Evolutionary conservation across 805 yeast genomes (phyloP).

Genomic region (Geotrichum ghanense): DNA sequence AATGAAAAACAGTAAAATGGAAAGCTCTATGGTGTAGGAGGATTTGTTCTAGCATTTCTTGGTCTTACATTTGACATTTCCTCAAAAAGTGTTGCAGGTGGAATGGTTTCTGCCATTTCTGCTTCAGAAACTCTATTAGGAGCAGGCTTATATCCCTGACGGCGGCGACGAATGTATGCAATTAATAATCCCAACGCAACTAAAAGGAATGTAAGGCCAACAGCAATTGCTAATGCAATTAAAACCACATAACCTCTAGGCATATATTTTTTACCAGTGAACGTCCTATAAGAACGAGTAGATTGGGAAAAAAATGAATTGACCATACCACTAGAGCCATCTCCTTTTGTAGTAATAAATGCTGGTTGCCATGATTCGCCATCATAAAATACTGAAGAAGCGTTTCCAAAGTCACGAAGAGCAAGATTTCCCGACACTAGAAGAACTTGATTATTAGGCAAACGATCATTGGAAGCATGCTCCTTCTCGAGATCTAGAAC

Average conservation of each 20-base stretch:
- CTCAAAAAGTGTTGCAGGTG: constrained; percentile 43
- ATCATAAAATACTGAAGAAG: constrained; percentile 52
- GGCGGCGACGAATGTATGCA: constrained; percentile 28
- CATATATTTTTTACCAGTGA: constrained; percentile 19
- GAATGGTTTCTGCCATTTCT: constrained; percentile 50
- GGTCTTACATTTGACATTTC: constrained; percentile 29
- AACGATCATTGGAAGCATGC: constrained; percentile 24
- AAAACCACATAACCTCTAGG: constrained; percentile 56
- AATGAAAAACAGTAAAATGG: not conserved
- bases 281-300: constrained; percentile 13
- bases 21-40: not conserved
- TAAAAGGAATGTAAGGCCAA: constrained; percentile 37
- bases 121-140: constrained; percentile 48
- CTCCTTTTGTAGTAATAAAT: constrained; percentile 30
- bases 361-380: constrained; percentile 60
- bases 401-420: constrained; percentile 40
- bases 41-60: constrained; percentile 11
- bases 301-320: constrained; percentile 24
- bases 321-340: constrained; percentile 16
- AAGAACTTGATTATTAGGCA: constrained; percentile 36
- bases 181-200: constrained; percentile 33
- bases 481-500: constrained; percentile 27
- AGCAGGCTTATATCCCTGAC: constrained; percentile 34
- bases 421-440: constrained; percentile 47
- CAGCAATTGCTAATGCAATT: constrained; percentile 54